Percentiles rank a stretch among this genome's conserved stretches.
phyloP scores from a whole-genome alignment of 1,284 basidiomycete species.

The Thecaphora thlaspeos region DNA sequence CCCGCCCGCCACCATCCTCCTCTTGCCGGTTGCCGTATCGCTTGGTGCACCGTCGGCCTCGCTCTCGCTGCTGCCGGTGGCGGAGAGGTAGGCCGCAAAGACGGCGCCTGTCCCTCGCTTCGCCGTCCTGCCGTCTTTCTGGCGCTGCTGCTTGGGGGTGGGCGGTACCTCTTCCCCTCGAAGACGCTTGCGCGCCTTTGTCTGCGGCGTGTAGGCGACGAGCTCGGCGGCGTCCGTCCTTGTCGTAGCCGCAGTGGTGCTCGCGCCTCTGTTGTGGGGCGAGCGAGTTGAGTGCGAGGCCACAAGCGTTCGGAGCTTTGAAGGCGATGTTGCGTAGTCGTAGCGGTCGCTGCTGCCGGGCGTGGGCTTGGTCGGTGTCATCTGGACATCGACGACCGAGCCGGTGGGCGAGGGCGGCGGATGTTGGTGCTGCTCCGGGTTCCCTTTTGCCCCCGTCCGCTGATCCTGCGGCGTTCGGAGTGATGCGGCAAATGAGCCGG shows the following conservation, averaged over 20 bases:
- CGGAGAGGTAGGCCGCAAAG: background rate
- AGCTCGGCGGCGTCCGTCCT: background rate
- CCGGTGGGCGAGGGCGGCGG: slow-evolving; percentile 12
- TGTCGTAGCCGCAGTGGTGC: background rate
- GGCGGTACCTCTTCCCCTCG: slow-evolving; percentile 47
- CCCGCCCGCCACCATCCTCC: background rate
- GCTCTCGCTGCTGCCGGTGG: slow-evolving; percentile 4
- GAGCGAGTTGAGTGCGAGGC: slow-evolving; percentile 5
- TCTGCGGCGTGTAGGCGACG: slow-evolving; percentile 40
- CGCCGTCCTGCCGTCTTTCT: background rate
- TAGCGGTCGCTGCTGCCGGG: slow-evolving; percentile 2
- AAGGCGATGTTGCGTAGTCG: slow-evolving; percentile 13
- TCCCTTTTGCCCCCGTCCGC: too few relatives aligned
- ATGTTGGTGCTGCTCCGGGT: background rate
- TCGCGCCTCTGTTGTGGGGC: slow-evolving; percentile 4
- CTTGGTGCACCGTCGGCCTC: slow-evolving; percentile 3
- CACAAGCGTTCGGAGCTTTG: slow-evolving; percentile 14
- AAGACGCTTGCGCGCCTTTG: slow-evolving; percentile 46
- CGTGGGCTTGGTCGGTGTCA: slow-evolving; percentile 20
- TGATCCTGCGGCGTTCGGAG: too few relatives aligned
- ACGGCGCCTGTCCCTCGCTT: background rate
- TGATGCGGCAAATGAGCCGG: too few relatives aligned
- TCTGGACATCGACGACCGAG: slow-evolving; percentile 25
- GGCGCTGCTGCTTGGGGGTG: slow-evolving; percentile 14
- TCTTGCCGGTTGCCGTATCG: background rate